A percentile compares a stretch with the other conserved stretches of the same genome.
Conservation (phyloP, 331 rosid genomes). For the Stylosanthes scabra region DNA sequence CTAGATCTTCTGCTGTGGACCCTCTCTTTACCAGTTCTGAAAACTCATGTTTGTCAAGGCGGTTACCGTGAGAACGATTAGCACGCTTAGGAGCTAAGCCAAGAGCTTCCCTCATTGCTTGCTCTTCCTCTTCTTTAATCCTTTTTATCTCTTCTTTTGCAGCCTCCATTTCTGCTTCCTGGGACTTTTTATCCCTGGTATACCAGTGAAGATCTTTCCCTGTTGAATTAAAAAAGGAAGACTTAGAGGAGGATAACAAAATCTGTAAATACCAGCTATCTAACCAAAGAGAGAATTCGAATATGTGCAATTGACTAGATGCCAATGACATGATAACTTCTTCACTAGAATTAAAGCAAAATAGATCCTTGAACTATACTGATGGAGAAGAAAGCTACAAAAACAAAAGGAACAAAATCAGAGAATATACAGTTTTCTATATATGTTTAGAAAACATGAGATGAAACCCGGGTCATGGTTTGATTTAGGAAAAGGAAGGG, state of each 20-base stretch:
- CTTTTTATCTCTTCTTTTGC: slow-evolving; percentile 90
- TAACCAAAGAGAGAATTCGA: neutral
- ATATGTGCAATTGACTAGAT: neutral
- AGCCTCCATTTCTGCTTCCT: slow-evolving; percentile 71
- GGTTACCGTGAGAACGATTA: slow-evolving; percentile 74
- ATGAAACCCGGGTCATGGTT: no score
- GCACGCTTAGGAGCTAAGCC: slow-evolving; percentile 98
- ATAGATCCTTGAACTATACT: neutral
- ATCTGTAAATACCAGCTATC: neutral
- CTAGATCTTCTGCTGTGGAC: slow-evolving; percentile 92
- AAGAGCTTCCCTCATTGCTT: slow-evolving; percentile 98
- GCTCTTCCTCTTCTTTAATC: slow-evolving; percentile 94
- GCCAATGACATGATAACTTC: neutral
- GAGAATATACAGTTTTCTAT: neutral
- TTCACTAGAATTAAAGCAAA: slow-evolving; percentile 2
- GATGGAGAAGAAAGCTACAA: neutral
- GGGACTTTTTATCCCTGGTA: slow-evolving; percentile 68
- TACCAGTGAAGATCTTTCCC: slow-evolving; percentile 96
- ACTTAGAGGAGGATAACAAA: slow-evolving; percentile 6
- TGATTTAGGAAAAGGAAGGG: neutral
- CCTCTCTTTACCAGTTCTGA: slow-evolving; percentile 91
- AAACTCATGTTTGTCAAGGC: slow-evolving; percentile 94
- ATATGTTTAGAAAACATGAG: neutral
- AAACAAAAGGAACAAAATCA: neutral
- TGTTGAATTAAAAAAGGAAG: slow-evolving; percentile 43